A percentile compares a stretch with the other conserved stretches of the same genome.
These are phyloP conservation scores for Sicyos baderoa DNA, from an alignment of 306 rosid genomes.

Conservation along the genomic window DNA sequence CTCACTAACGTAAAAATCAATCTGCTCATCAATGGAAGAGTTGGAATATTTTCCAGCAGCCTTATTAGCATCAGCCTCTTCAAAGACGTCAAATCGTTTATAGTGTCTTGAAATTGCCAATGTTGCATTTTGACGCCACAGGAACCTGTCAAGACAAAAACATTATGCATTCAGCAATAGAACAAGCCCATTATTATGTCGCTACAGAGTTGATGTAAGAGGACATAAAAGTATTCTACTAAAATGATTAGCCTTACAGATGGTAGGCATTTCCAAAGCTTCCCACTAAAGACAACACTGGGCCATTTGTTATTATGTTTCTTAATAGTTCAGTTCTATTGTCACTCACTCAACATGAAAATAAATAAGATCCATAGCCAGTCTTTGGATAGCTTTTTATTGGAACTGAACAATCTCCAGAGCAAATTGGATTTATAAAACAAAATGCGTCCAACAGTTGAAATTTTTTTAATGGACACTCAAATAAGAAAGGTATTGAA, in stretches of 20 bases:
- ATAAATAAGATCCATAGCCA: background rate
- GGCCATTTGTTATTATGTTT: background rate
- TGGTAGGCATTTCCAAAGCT: background rate
- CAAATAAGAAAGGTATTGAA: background rate
- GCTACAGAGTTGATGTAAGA: background rate
- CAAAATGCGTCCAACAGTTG: background rate
- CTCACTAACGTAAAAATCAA: slow-evolving; percentile 65
- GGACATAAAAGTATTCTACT: background rate
- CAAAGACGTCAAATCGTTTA: slow-evolving; percentile 82
- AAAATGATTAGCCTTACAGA: background rate
- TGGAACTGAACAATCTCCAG: slow-evolving; percentile 9
- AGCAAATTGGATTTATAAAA: background rate
- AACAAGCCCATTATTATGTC: background rate
- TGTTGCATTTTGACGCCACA: slow-evolving; percentile 88
- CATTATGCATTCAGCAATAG: background rate
- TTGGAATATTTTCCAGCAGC: slow-evolving; percentile 86
- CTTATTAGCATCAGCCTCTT: slow-evolving; percentile 93
- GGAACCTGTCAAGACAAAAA: slow-evolving; percentile 45
- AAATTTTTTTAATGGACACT: background rate
- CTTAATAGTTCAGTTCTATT: slow-evolving; percentile 2
- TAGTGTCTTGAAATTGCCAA: slow-evolving; percentile 95
- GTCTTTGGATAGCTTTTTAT: background rate
- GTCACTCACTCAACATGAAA: background rate
- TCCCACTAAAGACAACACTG: background rate
- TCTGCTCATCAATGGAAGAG: slow-evolving; percentile 71